phyloP scores from a whole-genome alignment of 2,329 filamentous ascomycete genomes.

The Ophiostoma ulmi region DNA sequence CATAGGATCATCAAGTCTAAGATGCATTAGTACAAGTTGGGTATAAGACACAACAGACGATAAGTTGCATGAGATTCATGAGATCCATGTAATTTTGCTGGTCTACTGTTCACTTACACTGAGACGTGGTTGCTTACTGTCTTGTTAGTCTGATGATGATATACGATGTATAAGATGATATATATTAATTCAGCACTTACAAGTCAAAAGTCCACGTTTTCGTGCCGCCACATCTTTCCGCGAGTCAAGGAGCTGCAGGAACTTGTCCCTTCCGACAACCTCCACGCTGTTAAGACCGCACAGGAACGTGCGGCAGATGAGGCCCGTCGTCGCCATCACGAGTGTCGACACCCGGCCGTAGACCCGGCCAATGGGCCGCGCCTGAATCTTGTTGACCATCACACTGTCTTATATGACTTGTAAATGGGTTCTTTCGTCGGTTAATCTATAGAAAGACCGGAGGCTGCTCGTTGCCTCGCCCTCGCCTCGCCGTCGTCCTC shows the following conservation, averaged over 20 bases:
- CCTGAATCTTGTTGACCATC: conserved; percentile 21
- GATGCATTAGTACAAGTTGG: not conserved
- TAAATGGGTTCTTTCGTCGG: not conserved
- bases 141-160: not conserved
- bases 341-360: conserved; percentile 71
- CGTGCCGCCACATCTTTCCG: conserved; percentile 62
- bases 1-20: conserved; percentile 87
- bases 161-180: not conserved
- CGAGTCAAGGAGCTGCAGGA: conserved; percentile 69
- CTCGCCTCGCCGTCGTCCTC: conserved; percentile 5
- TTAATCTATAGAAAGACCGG: not conserved
- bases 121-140: conserved; percentile 82
- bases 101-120: conserved; percentile 58
- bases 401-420: conserved; percentile 16
- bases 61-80: not conserved
- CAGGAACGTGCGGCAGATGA: conserved; percentile 69
- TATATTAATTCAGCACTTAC: conserved; percentile 41
- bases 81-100: not conserved
- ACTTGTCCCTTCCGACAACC: conserved; percentile 68
- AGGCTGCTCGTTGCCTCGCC: not conserved
- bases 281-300: conserved; percentile 70
- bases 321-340: conserved; percentile 67
- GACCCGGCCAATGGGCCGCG: conserved; percentile 51
- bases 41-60: not conserved
- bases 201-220: conserved; percentile 75